Percentiles rank a stretch among this genome's conserved stretches.
Conservation (phyloP, 2,329 filamentous ascomycete genomes). For the Exophiala sp. region DNA sequence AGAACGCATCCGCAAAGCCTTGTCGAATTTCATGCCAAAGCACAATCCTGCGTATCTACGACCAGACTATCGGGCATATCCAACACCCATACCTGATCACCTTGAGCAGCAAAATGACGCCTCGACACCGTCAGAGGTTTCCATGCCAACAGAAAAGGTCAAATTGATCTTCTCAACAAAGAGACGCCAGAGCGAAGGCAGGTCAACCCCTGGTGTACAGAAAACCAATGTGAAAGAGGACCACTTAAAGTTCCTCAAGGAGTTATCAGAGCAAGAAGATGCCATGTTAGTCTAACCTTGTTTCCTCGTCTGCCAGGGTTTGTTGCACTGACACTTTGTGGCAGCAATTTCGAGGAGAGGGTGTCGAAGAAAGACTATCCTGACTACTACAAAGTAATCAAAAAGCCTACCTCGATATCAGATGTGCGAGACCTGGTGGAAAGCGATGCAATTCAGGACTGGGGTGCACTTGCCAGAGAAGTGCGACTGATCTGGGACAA, state of each 20-base stretch:
- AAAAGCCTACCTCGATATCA: conserved; percentile 73
- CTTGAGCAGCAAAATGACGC: conserved; percentile 25
- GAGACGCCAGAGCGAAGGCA: conserved; percentile 21
- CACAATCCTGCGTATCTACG: conserved; percentile 78
- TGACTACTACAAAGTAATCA: conserved; percentile 84
- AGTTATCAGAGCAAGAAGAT: conserved; percentile 19
- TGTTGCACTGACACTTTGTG: conserved; percentile 22
- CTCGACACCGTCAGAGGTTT: conserved; percentile 18
- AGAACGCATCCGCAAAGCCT: conserved; percentile 78
- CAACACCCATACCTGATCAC: conserved; percentile 66
- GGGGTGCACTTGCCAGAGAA: conserved; percentile 77
- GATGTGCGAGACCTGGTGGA: conserved; percentile 73
- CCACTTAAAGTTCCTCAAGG: conserved; percentile 22
- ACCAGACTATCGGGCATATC: conserved; percentile 64
- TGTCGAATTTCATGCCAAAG: conserved; percentile 84
- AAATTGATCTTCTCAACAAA: conserved; percentile 21
- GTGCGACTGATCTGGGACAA: conserved; percentile 82
- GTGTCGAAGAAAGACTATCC: conserved; percentile 50
- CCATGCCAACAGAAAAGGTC: conserved; percentile 17
- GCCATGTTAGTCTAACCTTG: conserved; percentile 13
- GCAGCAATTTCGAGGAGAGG: conserved; percentile 57
- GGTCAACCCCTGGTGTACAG: conserved; percentile 12
- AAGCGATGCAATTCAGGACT: conserved; percentile 73
- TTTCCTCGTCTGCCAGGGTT: not conserved
- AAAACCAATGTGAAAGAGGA: conserved; percentile 7